phyloP scores from a whole-genome alignment of 176 grass and related monocot genomes.

The Themeda triandra region DNA sequence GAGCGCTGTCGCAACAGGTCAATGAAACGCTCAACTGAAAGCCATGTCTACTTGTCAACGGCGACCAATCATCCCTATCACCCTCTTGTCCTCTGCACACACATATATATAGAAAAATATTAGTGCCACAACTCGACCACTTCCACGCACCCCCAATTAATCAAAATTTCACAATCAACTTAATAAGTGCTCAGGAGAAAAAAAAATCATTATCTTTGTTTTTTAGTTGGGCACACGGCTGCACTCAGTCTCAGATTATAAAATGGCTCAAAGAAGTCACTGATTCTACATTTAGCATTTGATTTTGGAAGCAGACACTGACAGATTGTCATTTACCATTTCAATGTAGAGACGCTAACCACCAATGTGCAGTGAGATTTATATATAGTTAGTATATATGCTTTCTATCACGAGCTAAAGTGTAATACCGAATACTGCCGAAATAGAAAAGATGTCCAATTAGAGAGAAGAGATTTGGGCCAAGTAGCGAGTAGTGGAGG shows the following conservation, averaged over 20 bases:
- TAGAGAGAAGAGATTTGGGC: neutral
- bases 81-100: neutral
- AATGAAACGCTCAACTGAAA: neutral
- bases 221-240: neutral
- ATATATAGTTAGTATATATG: neutral
- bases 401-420: neutral
- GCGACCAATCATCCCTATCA: conserved; percentile 23
- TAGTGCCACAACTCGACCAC: conserved; percentile 17
- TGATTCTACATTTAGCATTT: neutral
- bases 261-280: neutral
- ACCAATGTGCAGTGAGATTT: neutral
- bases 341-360: neutral
- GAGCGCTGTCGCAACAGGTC: neutral
- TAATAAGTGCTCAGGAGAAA: neutral
- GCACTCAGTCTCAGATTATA: neutral
- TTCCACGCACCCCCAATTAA: conserved; percentile 12
- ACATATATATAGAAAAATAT: neutral
- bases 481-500: conserved; percentile 34
- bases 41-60: conserved; percentile 37
- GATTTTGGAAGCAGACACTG: neutral
- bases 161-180: conserved; percentile 9
- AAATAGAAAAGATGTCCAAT: neutral
- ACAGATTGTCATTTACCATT: neutral
- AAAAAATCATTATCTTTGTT: neutral
- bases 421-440: neutral